phyloP scores from a whole-genome alignment of 768 basidiomycete genomes.

The Lactarius evosmus region DNA sequence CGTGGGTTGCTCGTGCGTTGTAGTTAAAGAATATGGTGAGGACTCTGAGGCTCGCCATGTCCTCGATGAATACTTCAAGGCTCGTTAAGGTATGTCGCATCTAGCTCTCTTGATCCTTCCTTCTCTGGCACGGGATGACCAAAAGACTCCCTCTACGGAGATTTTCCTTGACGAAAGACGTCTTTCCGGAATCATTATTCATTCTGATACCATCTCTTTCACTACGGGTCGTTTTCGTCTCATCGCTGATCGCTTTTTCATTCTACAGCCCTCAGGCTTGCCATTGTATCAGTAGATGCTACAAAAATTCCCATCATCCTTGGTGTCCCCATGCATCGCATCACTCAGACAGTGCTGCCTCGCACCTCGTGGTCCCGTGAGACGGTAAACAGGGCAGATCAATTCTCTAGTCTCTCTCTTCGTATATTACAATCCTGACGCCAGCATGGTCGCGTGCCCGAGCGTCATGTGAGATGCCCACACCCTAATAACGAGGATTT shows the following conservation, averaged over 20 bases:
- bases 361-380: not conserved
- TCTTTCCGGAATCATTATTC: constrained; percentile 90
- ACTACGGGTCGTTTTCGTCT: not conserved
- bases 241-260: constrained; percentile 6
- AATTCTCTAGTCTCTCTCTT: not conserved
- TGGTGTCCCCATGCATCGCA: not conserved
- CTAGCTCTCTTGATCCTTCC: constrained; percentile 15
- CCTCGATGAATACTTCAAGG: constrained; percentile 95
- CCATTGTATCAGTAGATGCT: constrained; percentile 23
- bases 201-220: constrained; percentile 52
- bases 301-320: constrained; percentile 3
- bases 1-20: constrained; percentile 90
- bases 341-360: not conserved
- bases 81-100: constrained; percentile 56
- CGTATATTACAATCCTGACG: not conserved
- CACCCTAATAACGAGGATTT: not conserved
- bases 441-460: not conserved
- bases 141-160: constrained; percentile 93
- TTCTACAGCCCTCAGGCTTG: constrained; percentile 8
- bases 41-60: constrained; percentile 96
- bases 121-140: constrained; percentile 55
- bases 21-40: constrained; percentile 95
- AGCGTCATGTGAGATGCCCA: not conserved
- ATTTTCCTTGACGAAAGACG: constrained; percentile 64
- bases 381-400: not conserved